These are phyloP conservation scores for Ophiostoma sp. DNA, from an alignment of 2,329 filamentous ascomycete genomes.

Conservation along the genomic window DNA sequence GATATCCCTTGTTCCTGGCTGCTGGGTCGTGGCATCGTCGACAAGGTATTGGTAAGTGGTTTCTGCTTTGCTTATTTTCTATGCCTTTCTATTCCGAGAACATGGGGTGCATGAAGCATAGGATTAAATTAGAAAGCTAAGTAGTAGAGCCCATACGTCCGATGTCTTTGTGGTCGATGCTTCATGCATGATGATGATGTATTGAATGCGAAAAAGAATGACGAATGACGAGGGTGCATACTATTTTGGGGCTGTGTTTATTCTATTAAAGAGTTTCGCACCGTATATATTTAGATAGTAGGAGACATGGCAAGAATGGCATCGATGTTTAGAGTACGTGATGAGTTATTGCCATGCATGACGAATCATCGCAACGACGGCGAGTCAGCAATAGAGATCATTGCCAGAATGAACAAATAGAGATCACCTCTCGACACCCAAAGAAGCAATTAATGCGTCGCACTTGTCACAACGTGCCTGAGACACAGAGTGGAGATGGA, in stretches of 20 bases:
- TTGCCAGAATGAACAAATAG: too few relatives aligned
- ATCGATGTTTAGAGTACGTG: background rate
- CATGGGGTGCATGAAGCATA: background rate
- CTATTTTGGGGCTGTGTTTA: background rate
- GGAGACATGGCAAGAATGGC: background rate
- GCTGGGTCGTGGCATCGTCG: background rate
- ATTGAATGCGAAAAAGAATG: background rate
- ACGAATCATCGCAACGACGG: background rate
- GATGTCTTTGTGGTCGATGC: background rate
- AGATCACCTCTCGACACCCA: background rate
- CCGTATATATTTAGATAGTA: background rate
- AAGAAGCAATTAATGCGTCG: constrained; percentile 3
- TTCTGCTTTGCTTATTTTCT: background rate
- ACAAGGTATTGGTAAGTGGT: too few relatives aligned
- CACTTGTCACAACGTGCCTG: background rate
- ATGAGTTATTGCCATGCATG: background rate
- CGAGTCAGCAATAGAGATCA: background rate
- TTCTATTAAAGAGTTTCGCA: background rate
- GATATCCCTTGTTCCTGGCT: background rate
- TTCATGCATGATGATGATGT: background rate
- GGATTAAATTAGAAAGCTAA: background rate
- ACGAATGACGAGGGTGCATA: background rate
- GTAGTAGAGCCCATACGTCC: too few relatives aligned
- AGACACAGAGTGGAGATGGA: background rate
- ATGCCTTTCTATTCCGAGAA: background rate